phyloP scores from a whole-genome alignment of 179 eudicot species.

The Beta corolliflora region DNA sequence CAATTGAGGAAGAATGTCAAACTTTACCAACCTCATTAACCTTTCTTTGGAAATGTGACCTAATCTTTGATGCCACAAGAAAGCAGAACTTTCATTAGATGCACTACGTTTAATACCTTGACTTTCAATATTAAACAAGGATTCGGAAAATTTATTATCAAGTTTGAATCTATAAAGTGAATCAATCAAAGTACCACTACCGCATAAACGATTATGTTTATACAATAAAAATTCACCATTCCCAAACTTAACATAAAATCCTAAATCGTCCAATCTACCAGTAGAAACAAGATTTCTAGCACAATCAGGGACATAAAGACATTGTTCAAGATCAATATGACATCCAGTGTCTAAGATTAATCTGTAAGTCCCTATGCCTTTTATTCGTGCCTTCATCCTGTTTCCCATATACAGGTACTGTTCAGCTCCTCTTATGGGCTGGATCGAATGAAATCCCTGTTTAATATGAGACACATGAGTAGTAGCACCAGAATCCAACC shows the following conservation, averaged over 20 bases:
- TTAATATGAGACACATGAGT: constrained; percentile 5
- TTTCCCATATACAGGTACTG: neutral
- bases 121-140: neutral
- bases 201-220: neutral
- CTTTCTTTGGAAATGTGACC: neutral
- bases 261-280: neutral
- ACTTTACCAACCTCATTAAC: constrained; percentile 1
- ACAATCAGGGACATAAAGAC: neutral
- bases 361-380: constrained; percentile 2
- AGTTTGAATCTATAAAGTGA: neutral
- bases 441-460: neutral
- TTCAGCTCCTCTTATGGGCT: neutral
- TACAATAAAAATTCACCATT: neutral
- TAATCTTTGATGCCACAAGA: neutral
- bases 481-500: neutral
- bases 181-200: constrained; percentile 11
- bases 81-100: neutral
- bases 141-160: neutral
- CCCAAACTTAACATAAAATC: neutral
- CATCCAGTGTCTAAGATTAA: constrained; percentile 11
- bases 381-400: neutral
- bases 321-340: neutral
- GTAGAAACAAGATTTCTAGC: constrained; percentile 3
- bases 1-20: neutral
- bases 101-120: neutral